Conservation (phyloP, 805 yeast genomes). For the Saccharomycopsis sp. region DNA sequence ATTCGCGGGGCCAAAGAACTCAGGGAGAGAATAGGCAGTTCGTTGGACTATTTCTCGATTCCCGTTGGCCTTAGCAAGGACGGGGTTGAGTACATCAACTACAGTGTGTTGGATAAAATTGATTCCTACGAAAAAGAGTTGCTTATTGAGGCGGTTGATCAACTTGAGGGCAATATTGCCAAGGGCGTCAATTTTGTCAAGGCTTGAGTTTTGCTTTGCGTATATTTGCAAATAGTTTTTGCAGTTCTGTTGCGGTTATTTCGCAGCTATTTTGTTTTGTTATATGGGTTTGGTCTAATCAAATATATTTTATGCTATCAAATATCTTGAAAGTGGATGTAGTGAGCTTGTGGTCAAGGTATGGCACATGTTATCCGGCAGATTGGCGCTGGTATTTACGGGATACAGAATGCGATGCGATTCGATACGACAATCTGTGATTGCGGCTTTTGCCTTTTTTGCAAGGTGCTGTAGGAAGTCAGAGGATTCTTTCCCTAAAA, state of each 20-base stretch:
- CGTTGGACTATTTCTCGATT: constrained; percentile 47
- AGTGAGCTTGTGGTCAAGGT: no score
- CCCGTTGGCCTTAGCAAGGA: constrained; percentile 49
- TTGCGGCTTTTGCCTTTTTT: no score
- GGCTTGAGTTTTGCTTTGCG: constrained; percentile 12
- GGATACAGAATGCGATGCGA: no score
- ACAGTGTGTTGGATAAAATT: constrained; percentile 42
- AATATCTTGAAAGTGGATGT: background rate
- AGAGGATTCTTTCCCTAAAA: no score
- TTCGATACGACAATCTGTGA: no score
- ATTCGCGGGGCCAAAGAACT: constrained; percentile 49
- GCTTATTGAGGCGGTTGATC: constrained; percentile 47
- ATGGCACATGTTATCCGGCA: no score
- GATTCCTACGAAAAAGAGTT: constrained; percentile 49
- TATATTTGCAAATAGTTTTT: background rate
- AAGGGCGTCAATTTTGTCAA: constrained; percentile 50
- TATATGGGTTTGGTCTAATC: background rate
- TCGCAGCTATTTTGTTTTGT: background rate
- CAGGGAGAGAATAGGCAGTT: constrained; percentile 28
- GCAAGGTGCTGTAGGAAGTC: no score
- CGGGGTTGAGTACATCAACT: constrained; percentile 54
- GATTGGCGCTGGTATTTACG: no score
- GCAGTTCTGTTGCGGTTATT: background rate
- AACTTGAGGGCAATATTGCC: constrained; percentile 47
- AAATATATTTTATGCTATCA: background rate